Evolutionary conservation across 805 yeast genomes (phyloP), one percentile per base, ranked within the genome.

Genomic region (Candida tallmaniae): DNA sequence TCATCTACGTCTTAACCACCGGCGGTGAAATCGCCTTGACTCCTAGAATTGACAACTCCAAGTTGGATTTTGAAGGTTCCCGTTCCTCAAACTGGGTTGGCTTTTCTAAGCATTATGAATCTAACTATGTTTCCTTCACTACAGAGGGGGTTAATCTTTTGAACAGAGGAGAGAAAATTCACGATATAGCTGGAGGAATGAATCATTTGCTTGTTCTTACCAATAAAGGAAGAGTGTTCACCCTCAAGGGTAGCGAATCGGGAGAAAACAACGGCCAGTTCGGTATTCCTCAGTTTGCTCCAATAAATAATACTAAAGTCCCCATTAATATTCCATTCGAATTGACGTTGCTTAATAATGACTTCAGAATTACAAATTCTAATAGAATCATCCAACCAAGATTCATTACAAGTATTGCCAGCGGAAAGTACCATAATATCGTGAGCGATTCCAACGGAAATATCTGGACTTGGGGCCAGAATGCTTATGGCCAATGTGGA

Each of bases 401-500:
- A 36, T 43, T 48, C 2, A 76, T 86, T 34, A 57, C 49, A 4
- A 64, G 75, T 45, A 70, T 90, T 27, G 85, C 93, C 1, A 65
- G 84, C 39, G 97, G 97, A 7, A 67, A 70, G 31, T 68, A 66
- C 53, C 95, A 87, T 58, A 75, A 88, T 3, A 54, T 88, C 22
- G 90, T 79, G 5, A 54, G 74, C n/a, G 90, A 85, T 46, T 47
- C 64, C 2, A 50, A 64, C n/a, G 93, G 90, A 6, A 66, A 68
- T 34, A 62, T 87, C n/a, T 83, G 82, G 76, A 73, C 87, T 2
- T 89, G 93, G 76, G 98, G 98, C 16, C 74, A 75, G 38, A 90
- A 90, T 54, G 67, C 75, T 3, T 76, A 62, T 54, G 97, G 97
- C n/a, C 90, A 93, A 50, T 66, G 90, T 36, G 96, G 90, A 8